Base-by-base conservation (phyloP, 148 eudicot genomes). In the Hydrangea macrophylla region DNA sequence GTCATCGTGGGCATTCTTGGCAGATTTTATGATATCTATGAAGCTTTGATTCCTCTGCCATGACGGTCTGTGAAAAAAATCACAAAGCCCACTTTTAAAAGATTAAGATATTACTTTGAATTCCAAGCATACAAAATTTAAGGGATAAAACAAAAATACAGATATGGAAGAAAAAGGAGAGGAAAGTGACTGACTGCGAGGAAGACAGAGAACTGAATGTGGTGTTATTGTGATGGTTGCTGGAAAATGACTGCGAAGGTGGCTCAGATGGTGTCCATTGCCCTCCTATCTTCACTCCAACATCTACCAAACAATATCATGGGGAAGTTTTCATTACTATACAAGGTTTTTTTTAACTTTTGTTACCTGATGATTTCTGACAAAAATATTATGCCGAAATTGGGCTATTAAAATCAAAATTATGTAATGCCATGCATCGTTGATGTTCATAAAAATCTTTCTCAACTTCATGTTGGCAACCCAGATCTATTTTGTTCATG, bases 1-100 rank as follows among this genome's bases (percentile, higher is more conserved):
- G 67, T 78, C 83, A 55, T 89, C 86, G 51, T 83, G 85, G 45
- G 82, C 76, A 33, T 74, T 83, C 80, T 82, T 86, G 2, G 89
- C 90, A 10, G 90, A 87, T 75, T 88, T 85, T 65, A 94, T 76
- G 86, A 90, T 88, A 73, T 88, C 88, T 77, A 86, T 81, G 80
- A 94, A 88, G 70, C 90, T 83, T 45, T 78, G 95, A 62, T 60
- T 88, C 81, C 82, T 88, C 62, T 76, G 88, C 24, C 62, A 60
- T 26, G 81, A 66, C 72, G 83, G 85, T 78, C 98, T 93, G 82
- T 58, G 53, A 22, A 70, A 66, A 72, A 60, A 37, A 18, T n/a
- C 17, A 24, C 8, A 23, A 50, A 33, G 25, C 13, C 15, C 20
- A 50, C 40, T n/a, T 11, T 62, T 28, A 53, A 15, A 26, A 24